Conservation (phyloP, 352 stramenopile species). For the Blastocystis sp. region DNA sequence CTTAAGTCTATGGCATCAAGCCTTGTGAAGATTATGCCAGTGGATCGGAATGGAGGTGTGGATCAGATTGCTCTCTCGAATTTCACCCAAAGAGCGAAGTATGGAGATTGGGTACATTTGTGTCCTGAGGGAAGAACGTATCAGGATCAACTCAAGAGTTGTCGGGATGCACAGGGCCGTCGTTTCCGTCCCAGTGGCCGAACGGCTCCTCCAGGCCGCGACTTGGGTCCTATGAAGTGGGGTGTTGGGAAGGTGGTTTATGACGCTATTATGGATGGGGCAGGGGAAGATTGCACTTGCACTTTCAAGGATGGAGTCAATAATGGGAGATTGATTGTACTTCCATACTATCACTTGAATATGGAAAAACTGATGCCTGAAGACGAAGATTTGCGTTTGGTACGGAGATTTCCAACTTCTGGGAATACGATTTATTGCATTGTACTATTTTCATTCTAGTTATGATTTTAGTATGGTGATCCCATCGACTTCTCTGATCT, state of each 20-base stretch:
- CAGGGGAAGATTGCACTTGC: neutral
- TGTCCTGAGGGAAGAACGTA: slow-evolving; percentile 73
- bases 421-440: slow-evolving; percentile 62
- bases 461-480: slow-evolving; percentile 72
- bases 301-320: slow-evolving; percentile 29
- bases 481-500: slow-evolving; percentile 71
- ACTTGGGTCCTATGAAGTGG: slow-evolving; percentile 78
- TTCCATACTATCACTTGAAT: slow-evolving; percentile 78
- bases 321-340: slow-evolving; percentile 67
- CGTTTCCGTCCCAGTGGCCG: slow-evolving; percentile 72
- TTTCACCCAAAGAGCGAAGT: slow-evolving; percentile 75
- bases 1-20: neutral
- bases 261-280: slow-evolving; percentile 70
- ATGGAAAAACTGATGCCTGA: slow-evolving; percentile 79
- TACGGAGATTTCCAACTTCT: slow-evolving; percentile 66
- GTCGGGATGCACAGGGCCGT: neutral
- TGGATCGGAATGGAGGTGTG: slow-evolving; percentile 17
- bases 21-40: slow-evolving; percentile 56
- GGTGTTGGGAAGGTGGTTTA: slow-evolving; percentile 77
- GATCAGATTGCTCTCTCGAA: slow-evolving; percentile 66
- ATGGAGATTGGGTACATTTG: slow-evolving; percentile 77
- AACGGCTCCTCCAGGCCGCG: slow-evolving; percentile 69
- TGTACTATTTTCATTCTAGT: slow-evolving; percentile 68
- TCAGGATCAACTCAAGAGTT: slow-evolving; percentile 59
- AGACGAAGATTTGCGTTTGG: slow-evolving; percentile 72